Percentiles rank a stretch among this genome's conserved stretches.
These are phyloP conservation scores for Cardamine chenopodiifolia DNA, from an alignment of 345 rosid species.

Conservation along the genomic window DNA sequence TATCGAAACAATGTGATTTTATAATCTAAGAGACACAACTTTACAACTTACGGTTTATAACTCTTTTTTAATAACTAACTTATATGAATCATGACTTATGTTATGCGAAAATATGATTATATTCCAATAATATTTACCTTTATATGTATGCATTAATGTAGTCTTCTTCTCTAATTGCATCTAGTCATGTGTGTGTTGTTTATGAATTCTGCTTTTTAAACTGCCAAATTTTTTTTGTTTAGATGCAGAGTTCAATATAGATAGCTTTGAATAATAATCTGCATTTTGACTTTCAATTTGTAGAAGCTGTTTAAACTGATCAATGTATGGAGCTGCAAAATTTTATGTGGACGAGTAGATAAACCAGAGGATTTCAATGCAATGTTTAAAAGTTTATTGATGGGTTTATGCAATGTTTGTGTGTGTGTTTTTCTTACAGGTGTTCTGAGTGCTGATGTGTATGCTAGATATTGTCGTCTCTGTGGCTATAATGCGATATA, in stretches of 20 bases:
- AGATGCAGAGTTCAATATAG: no score
- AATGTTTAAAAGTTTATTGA: neutral
- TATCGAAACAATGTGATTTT: no score
- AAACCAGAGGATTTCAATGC: no score
- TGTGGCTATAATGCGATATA: slow-evolving; percentile 82
- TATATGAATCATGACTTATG: no score
- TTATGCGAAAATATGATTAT: no score
- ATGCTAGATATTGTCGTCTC: slow-evolving; percentile 88
- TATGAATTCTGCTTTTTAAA: neutral
- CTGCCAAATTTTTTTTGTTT: no score
- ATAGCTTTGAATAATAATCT: no score
- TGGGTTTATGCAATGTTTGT: neutral
- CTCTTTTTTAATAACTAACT: no score
- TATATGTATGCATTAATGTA: neutral
- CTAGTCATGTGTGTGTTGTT: neutral
- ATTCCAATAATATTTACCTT: neutral
- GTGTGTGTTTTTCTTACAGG: slow-evolving; percentile 41
- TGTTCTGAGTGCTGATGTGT: slow-evolving; percentile 92
- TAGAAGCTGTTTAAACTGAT: no score
- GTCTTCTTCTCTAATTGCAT: neutral
- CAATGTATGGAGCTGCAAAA: neutral
- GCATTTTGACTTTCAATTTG: no score
- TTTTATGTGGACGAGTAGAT: neutral
- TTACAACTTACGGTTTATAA: no score
- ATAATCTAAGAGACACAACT: no score